Evolutionary conservation across 2,329 filamentous ascomycete species (phyloP).

Genomic region (Akanthomyces dipterigenus): DNA sequence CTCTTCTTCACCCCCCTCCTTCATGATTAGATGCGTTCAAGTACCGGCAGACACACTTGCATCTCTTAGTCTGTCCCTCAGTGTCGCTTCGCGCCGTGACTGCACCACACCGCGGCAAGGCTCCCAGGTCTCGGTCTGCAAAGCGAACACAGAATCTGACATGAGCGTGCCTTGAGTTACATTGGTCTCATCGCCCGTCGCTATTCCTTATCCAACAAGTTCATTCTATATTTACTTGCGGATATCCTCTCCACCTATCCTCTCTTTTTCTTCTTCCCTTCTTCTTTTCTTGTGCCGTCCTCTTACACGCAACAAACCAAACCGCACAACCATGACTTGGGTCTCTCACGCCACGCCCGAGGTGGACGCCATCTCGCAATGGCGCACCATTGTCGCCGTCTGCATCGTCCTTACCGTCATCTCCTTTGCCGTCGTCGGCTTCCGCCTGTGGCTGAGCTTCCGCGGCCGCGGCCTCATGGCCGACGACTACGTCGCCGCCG

Average conservation of each 20-base stretch:
- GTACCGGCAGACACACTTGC: not conserved
- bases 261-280: not conserved
- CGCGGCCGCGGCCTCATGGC: conserved; percentile 36
- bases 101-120: not conserved
- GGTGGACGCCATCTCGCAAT: conserved; percentile 41
- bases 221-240: not conserved
- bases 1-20: not conserved
- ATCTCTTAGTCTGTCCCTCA: not conserved
- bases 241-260: not conserved
- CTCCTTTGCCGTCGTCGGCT: conserved; percentile 34
- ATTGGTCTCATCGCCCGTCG: not conserved
- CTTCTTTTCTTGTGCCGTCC: no score
- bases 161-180: conserved; percentile 5
- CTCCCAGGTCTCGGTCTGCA: not conserved
- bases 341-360: conserved; percentile 42
- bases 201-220: not conserved
- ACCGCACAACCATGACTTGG: conserved; percentile 37
- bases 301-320: not conserved
- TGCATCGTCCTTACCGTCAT: conserved; percentile 37
- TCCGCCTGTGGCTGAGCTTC: conserved; percentile 36
- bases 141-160: not conserved
- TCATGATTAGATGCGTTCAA: not conserved
- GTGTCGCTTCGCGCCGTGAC: not conserved
- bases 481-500: conserved; percentile 38
- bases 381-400: conserved; percentile 40